A percentile compares a stretch with the other conserved stretches of the same genome.
These are phyloP conservation scores for Coemansia sp. DNA, from an alignment of 192 early-diverging fungal genomes.

Conservation along the genomic window DNA sequence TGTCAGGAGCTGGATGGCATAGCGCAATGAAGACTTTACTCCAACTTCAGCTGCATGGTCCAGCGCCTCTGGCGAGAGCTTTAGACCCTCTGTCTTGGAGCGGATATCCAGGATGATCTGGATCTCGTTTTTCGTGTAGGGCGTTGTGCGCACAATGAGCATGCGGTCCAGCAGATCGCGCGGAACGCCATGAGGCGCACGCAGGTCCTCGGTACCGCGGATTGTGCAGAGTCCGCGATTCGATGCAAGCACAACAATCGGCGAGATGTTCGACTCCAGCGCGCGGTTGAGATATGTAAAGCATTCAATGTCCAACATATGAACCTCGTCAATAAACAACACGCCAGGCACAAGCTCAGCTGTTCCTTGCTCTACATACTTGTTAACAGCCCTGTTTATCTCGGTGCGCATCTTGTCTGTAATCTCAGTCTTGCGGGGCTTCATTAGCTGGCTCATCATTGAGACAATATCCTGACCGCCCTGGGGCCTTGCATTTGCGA, in stretches of 20 bases:
- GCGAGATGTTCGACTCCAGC: constrained; percentile 90
- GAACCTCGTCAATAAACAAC: constrained; percentile 98
- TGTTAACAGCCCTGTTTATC: constrained; percentile 99
- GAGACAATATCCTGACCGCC: constrained; percentile 98
- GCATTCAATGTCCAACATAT: constrained; percentile 99
- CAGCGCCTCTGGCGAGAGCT: constrained; percentile 73
- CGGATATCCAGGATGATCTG: constrained; percentile 89
- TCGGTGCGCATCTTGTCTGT: constrained; percentile 97
- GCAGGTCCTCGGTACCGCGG: constrained; percentile 72
- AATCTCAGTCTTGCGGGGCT: constrained; percentile 99
- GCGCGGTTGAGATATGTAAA: constrained; percentile 99
- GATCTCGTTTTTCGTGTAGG: constrained; percentile 91
- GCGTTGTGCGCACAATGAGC: constrained; percentile 91
- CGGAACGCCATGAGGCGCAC: constrained; percentile 92
- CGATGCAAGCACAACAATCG: constrained; percentile 97
- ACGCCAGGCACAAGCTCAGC: constrained; percentile 98
- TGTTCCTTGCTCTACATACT: constrained; percentile 96
- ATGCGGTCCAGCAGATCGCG: constrained; percentile 94
- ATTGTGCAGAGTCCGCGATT: constrained; percentile 92
- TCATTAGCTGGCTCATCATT: constrained; percentile 97
- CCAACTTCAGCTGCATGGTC: constrained; percentile 82
- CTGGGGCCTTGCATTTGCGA: constrained; percentile 94
- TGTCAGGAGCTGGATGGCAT: constrained; percentile 92
- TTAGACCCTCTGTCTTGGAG: constrained; percentile 85
- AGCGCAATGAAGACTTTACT: constrained; percentile 86